Conservation (phyloP, 2,329 filamentous ascomycete species). For the Alternaria longipes region DNA sequence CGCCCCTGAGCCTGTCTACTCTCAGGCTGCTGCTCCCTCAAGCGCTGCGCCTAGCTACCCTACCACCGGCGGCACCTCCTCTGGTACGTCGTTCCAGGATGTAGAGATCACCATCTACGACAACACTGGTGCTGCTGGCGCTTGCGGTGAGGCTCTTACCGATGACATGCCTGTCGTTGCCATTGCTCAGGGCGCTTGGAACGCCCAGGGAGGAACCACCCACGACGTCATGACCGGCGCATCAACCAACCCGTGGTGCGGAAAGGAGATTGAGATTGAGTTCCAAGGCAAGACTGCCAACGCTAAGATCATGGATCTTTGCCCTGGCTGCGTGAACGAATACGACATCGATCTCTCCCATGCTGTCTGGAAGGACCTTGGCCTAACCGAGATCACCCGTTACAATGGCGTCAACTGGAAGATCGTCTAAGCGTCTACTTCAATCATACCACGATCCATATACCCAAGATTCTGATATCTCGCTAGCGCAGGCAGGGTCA, state of each 20-base stretch:
- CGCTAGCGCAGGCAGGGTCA: slow-evolving; percentile 53
- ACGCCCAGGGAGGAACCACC: slow-evolving; percentile 34
- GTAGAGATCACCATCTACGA: slow-evolving; percentile 50
- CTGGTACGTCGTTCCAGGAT: slow-evolving; percentile 22
- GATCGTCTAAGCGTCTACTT: slow-evolving; percentile 30
- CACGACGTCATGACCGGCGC: slow-evolving; percentile 43
- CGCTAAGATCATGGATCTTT: slow-evolving; percentile 46
- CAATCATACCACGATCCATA: slow-evolving; percentile 36
- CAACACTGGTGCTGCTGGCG: slow-evolving; percentile 37
- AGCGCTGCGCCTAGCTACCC: slow-evolving; percentile 10
- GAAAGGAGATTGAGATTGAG: slow-evolving; percentile 43
- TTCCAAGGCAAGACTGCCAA: slow-evolving; percentile 41
- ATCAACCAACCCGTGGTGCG: slow-evolving; percentile 47
- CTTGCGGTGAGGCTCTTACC: slow-evolving; percentile 41
- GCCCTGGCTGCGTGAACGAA: slow-evolving; percentile 43
- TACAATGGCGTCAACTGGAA: slow-evolving; percentile 37
- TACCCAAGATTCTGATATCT: slow-evolving; percentile 40
- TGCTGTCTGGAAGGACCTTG: slow-evolving; percentile 42
- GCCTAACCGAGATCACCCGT: slow-evolving; percentile 33
- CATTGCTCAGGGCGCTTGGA: slow-evolving; percentile 36
- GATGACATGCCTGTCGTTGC: slow-evolving; percentile 42
- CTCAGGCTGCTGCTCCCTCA: slow-evolving; percentile 15
- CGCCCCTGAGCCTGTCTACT: slow-evolving; percentile 6
- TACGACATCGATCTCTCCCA: slow-evolving; percentile 44
- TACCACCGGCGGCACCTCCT: slow-evolving; percentile 7